Evolutionary conservation across 2,329 filamentous ascomycete species (phyloP).

Genomic region (Keithomyces neogunnii): DNA sequence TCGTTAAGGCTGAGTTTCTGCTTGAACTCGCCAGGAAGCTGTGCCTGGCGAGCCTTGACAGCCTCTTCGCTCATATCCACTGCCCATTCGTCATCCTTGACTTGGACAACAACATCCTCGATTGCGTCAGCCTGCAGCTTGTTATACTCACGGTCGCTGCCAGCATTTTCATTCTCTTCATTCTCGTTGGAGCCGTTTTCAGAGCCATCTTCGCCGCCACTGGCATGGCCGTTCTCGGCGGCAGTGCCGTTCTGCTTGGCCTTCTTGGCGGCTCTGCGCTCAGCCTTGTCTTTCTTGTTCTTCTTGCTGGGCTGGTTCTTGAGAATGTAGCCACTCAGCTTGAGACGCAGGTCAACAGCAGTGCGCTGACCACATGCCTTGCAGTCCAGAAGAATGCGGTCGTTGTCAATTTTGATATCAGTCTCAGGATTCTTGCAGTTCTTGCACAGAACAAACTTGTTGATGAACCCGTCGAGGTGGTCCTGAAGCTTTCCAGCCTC

Average conservation of each 20-base stretch:
- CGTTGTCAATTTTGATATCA: slow-evolving; percentile 90
- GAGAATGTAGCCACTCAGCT: slow-evolving; percentile 93
- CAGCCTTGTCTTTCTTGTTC: slow-evolving; percentile 96
- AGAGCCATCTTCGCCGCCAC: slow-evolving; percentile 47
- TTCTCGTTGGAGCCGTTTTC: slow-evolving; percentile 42
- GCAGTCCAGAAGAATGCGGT: slow-evolving; percentile 87
- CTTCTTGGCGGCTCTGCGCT: slow-evolving; percentile 81
- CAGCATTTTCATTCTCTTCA: slow-evolving; percentile 51
- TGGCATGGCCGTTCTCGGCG: slow-evolving; percentile 49
- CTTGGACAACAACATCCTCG: slow-evolving; percentile 44
- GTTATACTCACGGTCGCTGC: slow-evolving; percentile 88
- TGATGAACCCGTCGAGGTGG: slow-evolving; percentile 96
- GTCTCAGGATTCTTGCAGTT: slow-evolving; percentile 99
- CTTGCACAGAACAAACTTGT: slow-evolving; percentile 98
- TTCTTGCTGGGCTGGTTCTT: slow-evolving; percentile 82
- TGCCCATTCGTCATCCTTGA: slow-evolving; percentile 87
- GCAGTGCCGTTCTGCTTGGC: slow-evolving; percentile 67
- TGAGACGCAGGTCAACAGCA: slow-evolving; percentile 85
- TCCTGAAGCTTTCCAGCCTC: slow-evolving; percentile 94
- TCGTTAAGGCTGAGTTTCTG: slow-evolving; percentile 77
- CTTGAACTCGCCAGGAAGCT: slow-evolving; percentile 92
- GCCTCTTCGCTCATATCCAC: slow-evolving; percentile 95
- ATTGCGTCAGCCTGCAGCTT: slow-evolving; percentile 59
- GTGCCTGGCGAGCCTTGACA: slow-evolving; percentile 86
- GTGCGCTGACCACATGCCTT: slow-evolving; percentile 95